Evolutionary conservation across 495 filamentous ascomycete species (phyloP).

Genomic region (Penicillium psychrofluorescens): DNA sequence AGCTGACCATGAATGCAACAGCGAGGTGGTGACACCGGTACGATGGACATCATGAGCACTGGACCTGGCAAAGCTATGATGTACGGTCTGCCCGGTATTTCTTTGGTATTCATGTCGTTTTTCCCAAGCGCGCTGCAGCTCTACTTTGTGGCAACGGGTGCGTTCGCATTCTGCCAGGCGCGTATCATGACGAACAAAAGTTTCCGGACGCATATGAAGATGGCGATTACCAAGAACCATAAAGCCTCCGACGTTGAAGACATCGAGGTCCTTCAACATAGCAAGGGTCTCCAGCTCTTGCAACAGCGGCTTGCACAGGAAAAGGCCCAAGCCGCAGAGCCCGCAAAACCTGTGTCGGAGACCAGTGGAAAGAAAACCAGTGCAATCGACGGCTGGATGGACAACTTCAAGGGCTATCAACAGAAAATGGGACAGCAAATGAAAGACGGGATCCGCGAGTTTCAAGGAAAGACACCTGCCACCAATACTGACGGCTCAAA

Average conservation of each 20-base stretch:
- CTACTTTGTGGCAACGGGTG: constrained; percentile 56
- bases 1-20: constrained; percentile 13
- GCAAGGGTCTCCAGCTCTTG: constrained; percentile 2
- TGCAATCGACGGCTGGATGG: constrained; percentile 7
- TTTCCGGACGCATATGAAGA: constrained; percentile 20
- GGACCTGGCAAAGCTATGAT: constrained; percentile 41
- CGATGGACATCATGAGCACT: constrained; percentile 19
- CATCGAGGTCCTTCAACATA: background rate
- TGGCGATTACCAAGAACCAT: constrained; percentile 11
- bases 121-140: constrained; percentile 65
- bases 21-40: constrained; percentile 48
- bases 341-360: background rate
- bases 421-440: constrained; percentile 2
- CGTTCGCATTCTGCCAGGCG: constrained; percentile 51
- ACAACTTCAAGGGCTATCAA: constrained; percentile 3
- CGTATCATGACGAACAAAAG: constrained; percentile 32
- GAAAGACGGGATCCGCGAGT: constrained; percentile 2
- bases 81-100: constrained; percentile 53
- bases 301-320: constrained; percentile 3
- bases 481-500: constrained; percentile 13
- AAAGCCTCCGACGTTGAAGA: background rate
- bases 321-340: constrained; percentile 1
- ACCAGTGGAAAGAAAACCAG: constrained; percentile 2
- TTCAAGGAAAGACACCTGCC: background rate
- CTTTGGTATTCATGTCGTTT: constrained; percentile 53